phyloP scores from a whole-genome alignment of 805 yeast species.

The Saturnispora dispora region DNA sequence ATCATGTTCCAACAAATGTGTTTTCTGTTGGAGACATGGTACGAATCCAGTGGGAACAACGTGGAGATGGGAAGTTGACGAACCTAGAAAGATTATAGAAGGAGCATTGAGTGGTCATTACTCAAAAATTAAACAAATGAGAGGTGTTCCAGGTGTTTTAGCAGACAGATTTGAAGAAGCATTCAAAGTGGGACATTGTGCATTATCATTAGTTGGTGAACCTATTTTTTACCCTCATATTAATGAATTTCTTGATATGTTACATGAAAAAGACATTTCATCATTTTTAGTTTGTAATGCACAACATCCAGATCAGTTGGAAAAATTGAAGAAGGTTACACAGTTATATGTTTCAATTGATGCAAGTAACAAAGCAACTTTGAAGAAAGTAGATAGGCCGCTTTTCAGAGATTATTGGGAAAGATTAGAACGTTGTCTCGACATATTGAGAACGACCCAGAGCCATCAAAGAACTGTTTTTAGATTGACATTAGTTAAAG shows the following conservation, averaged over 20 bases:
- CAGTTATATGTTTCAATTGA: slow-evolving; percentile 90
- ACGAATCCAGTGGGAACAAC: slow-evolving; percentile 93
- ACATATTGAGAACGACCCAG: slow-evolving; percentile 64
- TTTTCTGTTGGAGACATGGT: slow-evolving; percentile 96
- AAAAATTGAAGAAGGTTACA: slow-evolving; percentile 63
- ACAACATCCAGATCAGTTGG: slow-evolving; percentile 84
- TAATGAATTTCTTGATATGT: slow-evolving; percentile 70
- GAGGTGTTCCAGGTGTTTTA: slow-evolving; percentile 92
- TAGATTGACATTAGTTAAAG: slow-evolving; percentile 83
- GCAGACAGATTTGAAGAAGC: slow-evolving; percentile 89
- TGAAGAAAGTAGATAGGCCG: slow-evolving; percentile 82
- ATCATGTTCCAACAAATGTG: slow-evolving; percentile 92
- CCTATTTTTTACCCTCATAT: slow-evolving; percentile 91
- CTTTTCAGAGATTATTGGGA: slow-evolving; percentile 90
- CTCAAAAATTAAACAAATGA: slow-evolving; percentile 84
- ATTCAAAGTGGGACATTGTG: slow-evolving; percentile 82
- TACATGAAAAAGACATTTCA: slow-evolving; percentile 73
- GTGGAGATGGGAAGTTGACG: slow-evolving; percentile 95
- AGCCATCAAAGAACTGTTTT: slow-evolving; percentile 83
- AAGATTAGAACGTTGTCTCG: slow-evolving; percentile 69
- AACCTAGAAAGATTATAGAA: slow-evolving; percentile 71
- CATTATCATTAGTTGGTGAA: slow-evolving; percentile 86
- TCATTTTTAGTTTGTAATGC: slow-evolving; percentile 91
- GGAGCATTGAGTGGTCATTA: slow-evolving; percentile 89
- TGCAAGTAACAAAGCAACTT: slow-evolving; percentile 77